Evolutionary conservation across 2,329 filamentous ascomycete species (phyloP).

Genomic region (Aspergillus latus): DNA sequence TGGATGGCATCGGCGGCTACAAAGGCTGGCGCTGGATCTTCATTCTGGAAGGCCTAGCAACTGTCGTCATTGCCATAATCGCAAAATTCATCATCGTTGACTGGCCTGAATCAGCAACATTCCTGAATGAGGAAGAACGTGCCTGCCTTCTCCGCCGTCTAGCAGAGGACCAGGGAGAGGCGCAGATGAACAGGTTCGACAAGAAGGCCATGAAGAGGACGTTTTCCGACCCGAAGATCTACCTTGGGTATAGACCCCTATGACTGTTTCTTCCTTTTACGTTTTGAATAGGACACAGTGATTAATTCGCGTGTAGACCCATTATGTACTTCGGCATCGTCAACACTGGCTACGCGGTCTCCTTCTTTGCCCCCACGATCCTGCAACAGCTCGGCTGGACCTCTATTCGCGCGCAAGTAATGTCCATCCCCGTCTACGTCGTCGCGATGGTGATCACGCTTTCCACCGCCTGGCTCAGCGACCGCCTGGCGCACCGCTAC

Average conservation of each 20-base stretch:
- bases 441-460: conserved; percentile 30
- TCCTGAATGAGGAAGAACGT: conserved; percentile 16
- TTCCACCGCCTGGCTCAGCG: conserved; percentile 15
- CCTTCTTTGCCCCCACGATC: conserved; percentile 35
- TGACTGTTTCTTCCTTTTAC: not conserved
- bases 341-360: conserved; percentile 19
- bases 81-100: conserved; percentile 18
- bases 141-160: conserved; percentile 17
- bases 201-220: conserved; percentile 11
- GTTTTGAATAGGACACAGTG: not conserved
- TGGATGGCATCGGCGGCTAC: conserved; percentile 16
- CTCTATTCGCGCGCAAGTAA: conserved; percentile 30
- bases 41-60: conserved; percentile 18
- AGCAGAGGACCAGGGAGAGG: conserved; percentile 16
- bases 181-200: conserved; percentile 11
- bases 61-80: conserved; percentile 15
- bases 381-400: conserved; percentile 35
- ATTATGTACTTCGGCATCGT: conserved; percentile 19
- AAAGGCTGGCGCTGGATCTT: conserved; percentile 21
- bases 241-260: conserved; percentile 22
- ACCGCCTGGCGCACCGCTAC: conserved; percentile 16
- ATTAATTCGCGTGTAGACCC: not conserved
- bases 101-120: conserved; percentile 19
- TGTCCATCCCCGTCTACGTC: conserved; percentile 35
- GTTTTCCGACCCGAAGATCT: conserved; percentile 20